phyloP scores from a whole-genome alignment of 345 rosid species.

The Aquilaria yunnanensis region DNA sequence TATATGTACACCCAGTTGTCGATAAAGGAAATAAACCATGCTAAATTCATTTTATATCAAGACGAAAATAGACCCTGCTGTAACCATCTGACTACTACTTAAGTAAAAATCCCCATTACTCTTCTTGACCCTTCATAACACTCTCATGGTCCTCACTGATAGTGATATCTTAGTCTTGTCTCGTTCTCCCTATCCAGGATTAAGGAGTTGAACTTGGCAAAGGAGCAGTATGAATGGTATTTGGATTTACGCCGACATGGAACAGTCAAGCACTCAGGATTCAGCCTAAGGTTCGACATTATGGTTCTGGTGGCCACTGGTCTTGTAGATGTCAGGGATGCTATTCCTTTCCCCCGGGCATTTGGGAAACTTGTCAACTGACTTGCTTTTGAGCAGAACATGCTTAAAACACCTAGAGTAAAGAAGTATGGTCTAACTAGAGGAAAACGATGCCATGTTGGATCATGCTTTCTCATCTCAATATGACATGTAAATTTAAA shows the following conservation, averaged over 20 bases:
- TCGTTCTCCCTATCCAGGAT: constrained; percentile 36
- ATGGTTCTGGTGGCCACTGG: constrained; percentile 71
- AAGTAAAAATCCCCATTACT: background rate
- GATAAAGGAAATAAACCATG: too few species aligned
- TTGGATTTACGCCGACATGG: constrained; percentile 78
- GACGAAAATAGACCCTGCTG: background rate
- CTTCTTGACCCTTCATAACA: background rate
- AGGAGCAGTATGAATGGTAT: constrained; percentile 75
- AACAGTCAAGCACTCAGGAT: constrained; percentile 69
- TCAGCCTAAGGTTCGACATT: constrained; percentile 59
- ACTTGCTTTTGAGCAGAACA: background rate
- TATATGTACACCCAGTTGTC: too few species aligned
- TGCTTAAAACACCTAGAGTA: too few species aligned
- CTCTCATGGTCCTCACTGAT: background rate
- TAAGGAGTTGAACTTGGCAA: constrained; percentile 34
- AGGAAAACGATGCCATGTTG: too few species aligned
- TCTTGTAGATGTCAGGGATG: constrained; percentile 70
- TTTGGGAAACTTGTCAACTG: constrained; percentile 45
- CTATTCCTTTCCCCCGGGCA: constrained; percentile 71
- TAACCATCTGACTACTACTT: background rate
- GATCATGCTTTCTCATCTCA: background rate
- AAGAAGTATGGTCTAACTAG: too few species aligned
- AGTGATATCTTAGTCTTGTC: background rate
- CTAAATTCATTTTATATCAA: too few species aligned
- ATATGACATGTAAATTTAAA: background rate